Evolutionary conservation across 495 filamentous ascomycete genomes (phyloP).

Genomic region (Hyphodiscus hymeniophilus): DNA sequence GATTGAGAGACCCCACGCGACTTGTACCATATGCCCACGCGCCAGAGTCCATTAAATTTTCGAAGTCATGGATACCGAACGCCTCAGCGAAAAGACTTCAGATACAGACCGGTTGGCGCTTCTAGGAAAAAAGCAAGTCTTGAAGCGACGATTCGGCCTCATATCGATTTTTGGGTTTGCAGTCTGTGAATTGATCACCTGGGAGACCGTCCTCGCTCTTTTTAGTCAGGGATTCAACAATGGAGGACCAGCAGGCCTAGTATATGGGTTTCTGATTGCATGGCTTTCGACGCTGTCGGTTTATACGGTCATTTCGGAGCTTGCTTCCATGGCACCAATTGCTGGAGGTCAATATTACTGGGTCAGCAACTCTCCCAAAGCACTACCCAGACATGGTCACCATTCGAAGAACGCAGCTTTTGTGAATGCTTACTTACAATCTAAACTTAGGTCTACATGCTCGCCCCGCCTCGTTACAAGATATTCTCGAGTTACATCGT

Average conservation of each 20-base stretch:
- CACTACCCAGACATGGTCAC: too few species aligned
- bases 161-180: conserved; percentile 39
- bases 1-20: too few species aligned
- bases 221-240: conserved; percentile 22
- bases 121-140: conserved; percentile 43
- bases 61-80: too few species aligned
- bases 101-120: conserved; percentile 37
- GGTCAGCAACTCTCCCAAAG: conserved; percentile 8
- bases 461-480: conserved; percentile 31
- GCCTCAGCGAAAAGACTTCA: neutral
- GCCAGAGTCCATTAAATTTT: too few species aligned
- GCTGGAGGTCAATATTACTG: conserved; percentile 38
- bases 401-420: too few species aligned
- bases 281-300: conserved; percentile 41
- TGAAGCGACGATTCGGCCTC: conserved; percentile 42
- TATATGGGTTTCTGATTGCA: conserved; percentile 43
- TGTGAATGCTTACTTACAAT: too few species aligned
- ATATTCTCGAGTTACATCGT: conserved; percentile 38
- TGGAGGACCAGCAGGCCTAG: conserved; percentile 42
- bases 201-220: conserved; percentile 27
- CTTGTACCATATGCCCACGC: too few species aligned
- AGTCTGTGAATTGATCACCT: conserved; percentile 34
- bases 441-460: conserved; percentile 26
- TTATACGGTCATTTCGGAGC: conserved; percentile 37
- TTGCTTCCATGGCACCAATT: conserved; percentile 34